Evolutionary conservation across 345 rosid genomes (phyloP).

Genomic region (Ailanthus altissimus): DNA sequence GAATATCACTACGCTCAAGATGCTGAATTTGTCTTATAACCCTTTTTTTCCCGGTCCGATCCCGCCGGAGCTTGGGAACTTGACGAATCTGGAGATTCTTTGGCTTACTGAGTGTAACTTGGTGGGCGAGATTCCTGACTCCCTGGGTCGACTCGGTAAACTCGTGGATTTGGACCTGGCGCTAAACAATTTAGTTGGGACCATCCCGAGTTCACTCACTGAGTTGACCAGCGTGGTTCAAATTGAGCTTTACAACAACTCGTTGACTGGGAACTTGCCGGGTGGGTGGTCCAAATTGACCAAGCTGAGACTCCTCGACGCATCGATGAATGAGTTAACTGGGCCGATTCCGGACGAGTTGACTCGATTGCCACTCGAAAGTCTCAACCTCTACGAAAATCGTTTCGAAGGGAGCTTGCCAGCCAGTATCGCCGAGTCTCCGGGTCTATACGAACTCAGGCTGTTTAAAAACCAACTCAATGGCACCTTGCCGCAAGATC

Average conservation of each 20-base stretch:
- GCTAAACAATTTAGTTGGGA: slow-evolving; percentile 58
- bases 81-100: slow-evolving; percentile 74
- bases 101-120: slow-evolving; percentile 90
- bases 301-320: slow-evolving; percentile 68
- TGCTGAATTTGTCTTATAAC: slow-evolving; percentile 85
- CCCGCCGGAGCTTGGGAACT: slow-evolving; percentile 86
- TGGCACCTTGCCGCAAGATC: slow-evolving; percentile 65
- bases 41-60: slow-evolving; percentile 75
- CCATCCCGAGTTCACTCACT: slow-evolving; percentile 73
- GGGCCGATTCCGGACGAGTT: slow-evolving; percentile 81
- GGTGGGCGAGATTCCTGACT: slow-evolving; percentile 83
- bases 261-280: slow-evolving; percentile 73
- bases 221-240: slow-evolving; percentile 64
- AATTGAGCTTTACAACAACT: slow-evolving; percentile 95
- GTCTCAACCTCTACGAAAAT: slow-evolving; percentile 89
- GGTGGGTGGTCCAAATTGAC: slow-evolving; percentile 61
- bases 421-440: slow-evolving; percentile 60
- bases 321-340: slow-evolving; percentile 75
- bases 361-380: slow-evolving; percentile 66
- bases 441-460: slow-evolving; percentile 77
- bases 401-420: slow-evolving; percentile 66
- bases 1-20: slow-evolving; percentile 60
- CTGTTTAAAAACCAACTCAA: slow-evolving; percentile 65
- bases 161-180: slow-evolving; percentile 90
- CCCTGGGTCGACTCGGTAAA: slow-evolving; percentile 63